phyloP scores from a whole-genome alignment of 2,329 filamentous ascomycete species.

The Penicillium sp. region DNA sequence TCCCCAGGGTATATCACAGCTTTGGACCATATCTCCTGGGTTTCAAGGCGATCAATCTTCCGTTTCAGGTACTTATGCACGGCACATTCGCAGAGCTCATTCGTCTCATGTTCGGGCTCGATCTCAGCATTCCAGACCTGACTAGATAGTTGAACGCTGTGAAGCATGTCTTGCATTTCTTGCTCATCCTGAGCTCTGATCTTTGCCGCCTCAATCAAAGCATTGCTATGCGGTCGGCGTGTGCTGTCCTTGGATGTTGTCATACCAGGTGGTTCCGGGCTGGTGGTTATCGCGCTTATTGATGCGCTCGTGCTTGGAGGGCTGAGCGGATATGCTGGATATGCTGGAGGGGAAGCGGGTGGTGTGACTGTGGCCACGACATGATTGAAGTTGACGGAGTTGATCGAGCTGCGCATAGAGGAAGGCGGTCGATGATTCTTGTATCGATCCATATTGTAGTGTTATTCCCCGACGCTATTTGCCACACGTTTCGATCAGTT shows the following conservation, averaged over 20 bases:
- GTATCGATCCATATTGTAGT: background rate
- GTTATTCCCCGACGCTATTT: background rate
- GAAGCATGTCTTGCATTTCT: conserved; percentile 46
- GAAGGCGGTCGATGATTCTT: background rate
- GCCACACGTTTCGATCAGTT: background rate
- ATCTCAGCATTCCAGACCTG: conserved; percentile 49
- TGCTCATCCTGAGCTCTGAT: conserved; percentile 27
- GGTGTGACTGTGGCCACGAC: background rate
- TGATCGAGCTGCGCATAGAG: background rate
- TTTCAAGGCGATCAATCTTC: conserved; percentile 38
- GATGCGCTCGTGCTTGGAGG: background rate
- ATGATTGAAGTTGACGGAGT: background rate
- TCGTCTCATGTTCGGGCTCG: conserved; percentile 48
- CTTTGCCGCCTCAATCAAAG: background rate
- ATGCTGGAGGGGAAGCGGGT: background rate
- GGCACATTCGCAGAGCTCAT: conserved; percentile 41
- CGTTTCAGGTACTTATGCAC: conserved; percentile 42
- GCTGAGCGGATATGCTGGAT: background rate
- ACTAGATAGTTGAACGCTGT: conserved; percentile 42
- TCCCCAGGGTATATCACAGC: conserved; percentile 48
- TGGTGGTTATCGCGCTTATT: background rate
- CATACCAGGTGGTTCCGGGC: background rate
- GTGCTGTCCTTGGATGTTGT: background rate
- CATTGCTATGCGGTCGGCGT: background rate
- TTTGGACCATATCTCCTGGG: conserved; percentile 46